Base-by-base conservation (phyloP, 2,329 filamentous ascomycete species). In the Claviceps cyperi region DNA sequence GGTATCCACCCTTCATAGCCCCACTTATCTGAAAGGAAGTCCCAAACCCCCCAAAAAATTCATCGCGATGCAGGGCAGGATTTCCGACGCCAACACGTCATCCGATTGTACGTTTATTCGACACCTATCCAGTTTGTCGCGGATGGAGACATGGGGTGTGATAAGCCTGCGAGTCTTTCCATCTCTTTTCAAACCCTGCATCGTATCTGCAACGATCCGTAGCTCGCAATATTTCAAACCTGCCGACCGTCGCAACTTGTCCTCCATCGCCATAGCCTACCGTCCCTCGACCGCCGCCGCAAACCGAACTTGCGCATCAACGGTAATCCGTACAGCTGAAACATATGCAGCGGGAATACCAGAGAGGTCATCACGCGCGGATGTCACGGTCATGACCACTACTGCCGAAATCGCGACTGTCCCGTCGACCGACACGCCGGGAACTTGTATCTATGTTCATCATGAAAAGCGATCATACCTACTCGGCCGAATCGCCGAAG, bases 361-460 rank as follows among this genome's bases (percentile, higher is more conserved):
- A 2, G 5, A 43, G 24, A 45, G 32, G 45, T 32, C 28, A 32
- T 32, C 9, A 8, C 45, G 46, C 44, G 1, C 15, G 32, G 48
- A 49, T 36, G 5, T 50, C 11, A 52, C 49, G 50, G 63, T 56
- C 54, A 95, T 95, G 90, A 75, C 81, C 58, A 83, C 76, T 62
- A 80, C 73, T 59, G 73, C 90, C 51, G 83, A 94, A 64, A 69
- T 97, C 58, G 65, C 91, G 54, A 84, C 83, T 17, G 85, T 84
- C 52, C 91, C 91, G 14, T 92, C 91, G 56, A 84, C 83, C 52
- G 92, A 98, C 67, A 95, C 89, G 19, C 78, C 83, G 1, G 91
- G 91, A 49, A 86, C 87, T 2, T 77, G 79, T 47, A 65, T 97
- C 35, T 63, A 88, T 38, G 72, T 98, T 6, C 82, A 91, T 62